Base-by-base conservation (phyloP, 2,329 filamentous ascomycete genomes). In the Blastomyces silverae region DNA sequence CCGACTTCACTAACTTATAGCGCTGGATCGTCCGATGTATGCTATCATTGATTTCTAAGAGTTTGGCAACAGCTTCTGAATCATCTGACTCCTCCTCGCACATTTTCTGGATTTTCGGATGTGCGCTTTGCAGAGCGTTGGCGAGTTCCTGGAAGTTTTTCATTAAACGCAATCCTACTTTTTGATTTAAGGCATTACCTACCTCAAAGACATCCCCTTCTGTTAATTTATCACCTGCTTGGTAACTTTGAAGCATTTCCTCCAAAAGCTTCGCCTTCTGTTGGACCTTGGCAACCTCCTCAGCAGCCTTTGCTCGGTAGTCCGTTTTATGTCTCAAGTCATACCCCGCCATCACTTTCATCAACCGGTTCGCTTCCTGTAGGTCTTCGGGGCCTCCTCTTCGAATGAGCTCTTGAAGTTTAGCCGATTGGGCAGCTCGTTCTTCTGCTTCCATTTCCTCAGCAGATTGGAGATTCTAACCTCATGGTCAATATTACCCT, bases 361-460 rank as follows among this genome's bases (percentile, higher is more conserved):
- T 99, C 63, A 99, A 83, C 71, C 91, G 88, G 75, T 97, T 99
- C 63, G 94, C 94, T 80, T 99, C 94, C 76, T 97, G 93, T 66
- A 99, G 80, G 76, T 99, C 94, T 68, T 95, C 89, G 34, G 94
- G 94, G 4, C 90, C 88, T 64, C 94, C 94, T 70, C 94, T 84
- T 66, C 94, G 88, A 74, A 99, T 97, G 63, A 99, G 82, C 78
- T 99, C 94, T 75, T 99, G 94, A 22, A 99, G 83, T 78, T 99
- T 99, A n/a, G 94, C 94, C 2, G 92, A 96, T 74, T 99, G 94
- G 2, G 93, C 93, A 71, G 93, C 91, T 65, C 86, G 86, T 75
- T 99, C 94, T 78, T 99, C 94, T 72, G 95, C 91, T 74, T 99
- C 94, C 92, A 99, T 97, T 75, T 99, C 94, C 73, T 99, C 94